Conservation (phyloP, 129 eudicot species). For the Tagetes patula region DNA sequence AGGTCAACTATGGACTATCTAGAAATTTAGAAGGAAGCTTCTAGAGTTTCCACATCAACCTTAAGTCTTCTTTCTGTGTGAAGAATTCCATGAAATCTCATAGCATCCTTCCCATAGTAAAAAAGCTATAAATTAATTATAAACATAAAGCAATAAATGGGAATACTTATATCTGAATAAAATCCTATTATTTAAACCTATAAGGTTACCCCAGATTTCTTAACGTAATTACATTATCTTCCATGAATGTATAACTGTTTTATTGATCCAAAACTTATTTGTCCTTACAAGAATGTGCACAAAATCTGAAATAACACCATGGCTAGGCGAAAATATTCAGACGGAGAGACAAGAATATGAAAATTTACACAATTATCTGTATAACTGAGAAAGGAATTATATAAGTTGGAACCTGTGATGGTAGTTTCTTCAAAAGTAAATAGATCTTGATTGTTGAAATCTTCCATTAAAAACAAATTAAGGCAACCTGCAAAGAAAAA, state of each 20-base stretch:
- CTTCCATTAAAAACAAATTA: conserved; percentile 2
- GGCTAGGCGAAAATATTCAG: not conserved
- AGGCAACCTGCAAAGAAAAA: conserved; percentile 10
- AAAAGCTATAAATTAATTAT: not conserved
- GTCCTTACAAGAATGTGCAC: conserved; percentile 11
- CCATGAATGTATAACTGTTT: conserved; percentile 6
- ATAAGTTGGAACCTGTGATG: conserved; percentile 20
- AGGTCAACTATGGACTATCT: no score
- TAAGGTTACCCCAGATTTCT: conserved; percentile 11
- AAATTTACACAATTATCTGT: conserved; percentile 8
- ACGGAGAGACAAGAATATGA: not conserved
- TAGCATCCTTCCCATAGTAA: not conserved
- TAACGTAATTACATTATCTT: not conserved
- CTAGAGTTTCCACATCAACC: not conserved
- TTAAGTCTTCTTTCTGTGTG: not conserved
- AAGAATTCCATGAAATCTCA: not conserved
- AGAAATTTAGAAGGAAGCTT: not conserved
- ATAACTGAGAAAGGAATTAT: conserved; percentile 9
- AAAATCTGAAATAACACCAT: conserved; percentile 1
- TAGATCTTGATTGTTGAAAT: not conserved
- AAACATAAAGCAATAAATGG: conserved; percentile 3
- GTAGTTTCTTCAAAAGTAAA: conserved; percentile 21
- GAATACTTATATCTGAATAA: conserved; percentile 1
- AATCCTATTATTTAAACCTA: conserved; percentile 13
- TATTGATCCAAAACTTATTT: conserved; percentile 11